phyloP scores from a whole-genome alignment of 768 basidiomycete genomes.

The Suillus spraguei region DNA sequence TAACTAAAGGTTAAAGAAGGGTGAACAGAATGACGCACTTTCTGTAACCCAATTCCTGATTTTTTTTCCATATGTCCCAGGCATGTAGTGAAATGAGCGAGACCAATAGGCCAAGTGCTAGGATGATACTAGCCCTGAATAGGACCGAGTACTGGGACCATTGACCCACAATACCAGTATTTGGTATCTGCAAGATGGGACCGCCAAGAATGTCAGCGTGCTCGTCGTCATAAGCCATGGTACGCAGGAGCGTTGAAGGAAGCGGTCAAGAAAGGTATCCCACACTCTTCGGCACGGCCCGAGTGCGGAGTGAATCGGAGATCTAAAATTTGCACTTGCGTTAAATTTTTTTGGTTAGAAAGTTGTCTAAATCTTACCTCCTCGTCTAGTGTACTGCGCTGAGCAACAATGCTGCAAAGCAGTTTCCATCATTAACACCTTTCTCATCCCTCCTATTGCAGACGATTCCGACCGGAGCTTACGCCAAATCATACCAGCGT shows the following conservation, averaged over 20 bases:
- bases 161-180: constrained; percentile 26
- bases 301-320: constrained; percentile 16
- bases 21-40: constrained; percentile 47
- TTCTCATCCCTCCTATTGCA: not conserved
- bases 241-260: constrained; percentile 24
- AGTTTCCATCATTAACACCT: not conserved
- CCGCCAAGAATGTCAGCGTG: constrained; percentile 74
- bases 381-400: not conserved
- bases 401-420: no score
- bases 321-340: constrained; percentile 17
- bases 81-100: constrained; percentile 39
- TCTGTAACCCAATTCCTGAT: constrained; percentile 66
- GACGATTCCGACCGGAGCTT: not conserved
- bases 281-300: constrained; percentile 23
- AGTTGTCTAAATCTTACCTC: not conserved
- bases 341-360: not conserved
- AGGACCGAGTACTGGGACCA: constrained; percentile 39
- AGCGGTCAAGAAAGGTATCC: constrained; percentile 21
- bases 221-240: constrained; percentile 60
- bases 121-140: constrained; percentile 40
- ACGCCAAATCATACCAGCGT: constrained; percentile 1
- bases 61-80: constrained; percentile 52
- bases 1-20: constrained; percentile 17
- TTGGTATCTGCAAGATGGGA: constrained; percentile 43
- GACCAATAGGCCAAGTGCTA: constrained; percentile 36